Base-by-base conservation (phyloP, 176 grass and related monocot genomes). In the Zea luxurians region DNA sequence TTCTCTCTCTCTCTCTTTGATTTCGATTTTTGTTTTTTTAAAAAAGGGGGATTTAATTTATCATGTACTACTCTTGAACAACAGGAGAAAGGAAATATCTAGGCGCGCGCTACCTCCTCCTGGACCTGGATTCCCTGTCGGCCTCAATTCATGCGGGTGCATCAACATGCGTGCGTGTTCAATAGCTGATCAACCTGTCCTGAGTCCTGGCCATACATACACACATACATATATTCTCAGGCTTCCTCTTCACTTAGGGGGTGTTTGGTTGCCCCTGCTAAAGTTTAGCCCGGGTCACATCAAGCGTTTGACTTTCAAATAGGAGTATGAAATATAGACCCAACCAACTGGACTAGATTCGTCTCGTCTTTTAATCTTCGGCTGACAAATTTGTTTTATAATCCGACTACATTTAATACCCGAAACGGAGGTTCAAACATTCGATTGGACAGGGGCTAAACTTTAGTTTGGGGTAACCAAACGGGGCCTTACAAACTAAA, bases 61-160 rank as follows among this genome's bases (percentile, higher is more conserved):
- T n/a, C 53, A 2, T 11, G 44, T 13, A 15, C 40, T 27, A 27
- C 27, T 27, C 27, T n/a, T 59, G 55, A 52, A 61, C 50, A 52
- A 61, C 50, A 37, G 50, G 20, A 47, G 45, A 13, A 46, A 54
- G 37, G 10, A 21, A 49, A 49, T 13, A 70, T 54, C 76, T 21
- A 54, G 75, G 15, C 3, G 45, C 62, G 15, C 3, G 45, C 62
- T 55, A 54, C 46, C 38, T 70, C 70, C 63, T 55, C 62, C 27
- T 27, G 27, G 27, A 27, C 27, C 27, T 27, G 27, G 81, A 88
- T 76, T 84, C 86, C 64, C 10, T 80, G 86, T 80, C 76, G 75
- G 80, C 61, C 74, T 83, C 27, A 27, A 27, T 27, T 27, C 76
- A 4, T 83, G 80, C 35, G 4, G 12, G 11, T 57, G 47, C 47